Base-by-base conservation (phyloP, 2,329 filamentous ascomycete species). In the Aureobasidium uvarum region DNA sequence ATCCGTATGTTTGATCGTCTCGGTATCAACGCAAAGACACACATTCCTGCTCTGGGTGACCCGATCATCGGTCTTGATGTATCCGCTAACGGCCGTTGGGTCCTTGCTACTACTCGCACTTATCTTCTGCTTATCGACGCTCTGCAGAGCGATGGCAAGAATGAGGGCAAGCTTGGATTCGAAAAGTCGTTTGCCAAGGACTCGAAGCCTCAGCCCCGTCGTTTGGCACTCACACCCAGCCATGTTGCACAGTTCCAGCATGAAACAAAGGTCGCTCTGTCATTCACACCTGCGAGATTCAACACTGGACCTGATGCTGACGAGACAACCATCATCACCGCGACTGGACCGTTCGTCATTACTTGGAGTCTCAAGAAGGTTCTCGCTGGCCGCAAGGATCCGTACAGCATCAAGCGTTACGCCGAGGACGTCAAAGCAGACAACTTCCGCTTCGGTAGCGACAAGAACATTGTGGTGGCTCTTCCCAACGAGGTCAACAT, bases 171-270 rank as follows among this genome's bases (percentile, higher is more conserved):
- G 78, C 88, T 99, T n/a, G 95, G 95, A 1, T 99, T 99, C 74
- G 93, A 99, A 78, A 93, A 90, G 76, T 83, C 91, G 0, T 99
- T 99, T 73, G 88, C 90, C 3, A 96, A 96, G 70, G 93, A 97
- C 75, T 85, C 88, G 23, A 99, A 99, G 78, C 95, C 95, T 1
- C 92, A 96, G 72, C 95, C 95, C 41, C 89, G 92, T 64, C 92
- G 95, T 70, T 86, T 99, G 13, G 92, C 89, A 14, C 84, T 99
- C 43, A 93, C 90, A 7, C 95, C 95, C 0, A 88, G 91, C 67
- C 95, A 99, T 76, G 92, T 98, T 33, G 95, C 95, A 0, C 95
- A 99, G 75, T 97, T 99, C 81, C 91, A 96, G 75, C 91, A 98
- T 77, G 95, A 99, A 78, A 99, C 95, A 1, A 91, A 92, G 71